These are phyloP conservation scores for Aspergillus unguis DNA, from an alignment of 2,329 filamentous ascomycete species.

Conservation along the genomic window DNA sequence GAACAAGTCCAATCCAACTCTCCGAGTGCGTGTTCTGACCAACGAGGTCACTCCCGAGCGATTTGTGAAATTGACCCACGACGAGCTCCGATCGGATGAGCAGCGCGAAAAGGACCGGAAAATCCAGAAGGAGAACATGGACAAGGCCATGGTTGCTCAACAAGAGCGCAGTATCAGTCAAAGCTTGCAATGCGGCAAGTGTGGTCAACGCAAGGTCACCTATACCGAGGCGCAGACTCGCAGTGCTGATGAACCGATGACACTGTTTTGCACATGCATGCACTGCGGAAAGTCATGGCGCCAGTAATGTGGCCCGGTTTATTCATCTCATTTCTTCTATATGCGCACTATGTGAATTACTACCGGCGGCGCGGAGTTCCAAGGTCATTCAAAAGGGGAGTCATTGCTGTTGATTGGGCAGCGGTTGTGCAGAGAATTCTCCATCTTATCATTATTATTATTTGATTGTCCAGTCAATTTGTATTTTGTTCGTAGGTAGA, in stretches of 20 bases:
- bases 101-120: constrained; percentile 71
- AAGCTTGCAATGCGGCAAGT: constrained; percentile 85
- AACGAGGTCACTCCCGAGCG: constrained; percentile 68
- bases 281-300: constrained; percentile 49
- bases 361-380: constrained; percentile 17
- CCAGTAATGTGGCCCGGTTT: constrained; percentile 27
- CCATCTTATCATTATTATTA: constrained; percentile 1
- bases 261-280: constrained; percentile 48
- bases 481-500: not conserved
- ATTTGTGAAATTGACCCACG: constrained; percentile 83
- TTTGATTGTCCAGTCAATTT: not conserved
- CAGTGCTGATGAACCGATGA: constrained; percentile 83
- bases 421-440: not conserved
- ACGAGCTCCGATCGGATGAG: constrained; percentile 86
- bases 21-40: constrained; percentile 71
- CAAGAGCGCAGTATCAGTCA: constrained; percentile 86
- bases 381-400: constrained; percentile 14
- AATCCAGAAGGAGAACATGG: constrained; percentile 90
- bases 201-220: constrained; percentile 88
- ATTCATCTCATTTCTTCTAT: constrained; percentile 13
- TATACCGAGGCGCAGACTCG: constrained; percentile 96
- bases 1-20: constrained; percentile 76
- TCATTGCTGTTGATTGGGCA: constrained; percentile 8
- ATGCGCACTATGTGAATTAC: constrained; percentile 3
- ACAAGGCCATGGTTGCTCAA: constrained; percentile 91